These are phyloP conservation scores for Ceraceosorus guamensis DNA, from an alignment of 1,284 basidiomycete species.

Conservation along the genomic window DNA sequence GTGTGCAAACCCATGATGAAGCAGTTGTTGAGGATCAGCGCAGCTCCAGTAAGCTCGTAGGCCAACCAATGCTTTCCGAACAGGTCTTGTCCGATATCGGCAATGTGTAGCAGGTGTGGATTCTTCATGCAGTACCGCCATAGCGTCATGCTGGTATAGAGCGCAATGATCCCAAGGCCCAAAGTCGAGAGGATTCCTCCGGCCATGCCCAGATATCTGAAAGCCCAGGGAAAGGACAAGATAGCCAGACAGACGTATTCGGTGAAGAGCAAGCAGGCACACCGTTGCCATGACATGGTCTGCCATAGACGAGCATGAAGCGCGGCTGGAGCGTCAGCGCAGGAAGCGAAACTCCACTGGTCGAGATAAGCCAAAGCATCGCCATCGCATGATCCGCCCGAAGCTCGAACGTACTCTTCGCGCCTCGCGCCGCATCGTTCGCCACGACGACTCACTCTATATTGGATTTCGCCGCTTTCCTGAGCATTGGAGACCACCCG, in stretches of 20 bases:
- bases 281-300: conserved; percentile 27
- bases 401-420: too few species aligned
- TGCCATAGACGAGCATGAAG: too few species aligned
- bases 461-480: too few species aligned
- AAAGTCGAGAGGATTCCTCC: conserved; percentile 36
- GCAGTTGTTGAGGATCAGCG: conserved; percentile 36
- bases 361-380: too few species aligned
- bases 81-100: conserved; percentile 59
- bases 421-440: too few species aligned
- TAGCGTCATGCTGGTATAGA: conserved; percentile 50
- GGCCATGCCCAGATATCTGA: conserved; percentile 34
- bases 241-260: conserved; percentile 43
- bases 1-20: conserved; percentile 31
- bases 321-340: too few species aligned
- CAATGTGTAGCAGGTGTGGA: conserved; percentile 57
- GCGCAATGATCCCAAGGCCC: conserved; percentile 28
- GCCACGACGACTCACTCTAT: too few species aligned
- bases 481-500: too few species aligned
- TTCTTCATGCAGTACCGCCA: conserved; percentile 60
- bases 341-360: too few species aligned
- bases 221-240: conserved; percentile 36
- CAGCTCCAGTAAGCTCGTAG: conserved; percentile 51
- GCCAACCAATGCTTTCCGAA: conserved; percentile 54
- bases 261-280: conserved; percentile 25
- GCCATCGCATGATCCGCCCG: too few species aligned